Evolutionary conservation across 208 protist species (phyloP), one percentile per base, ranked within the genome.

Genomic region (Acanthamoeba sp.): DNA sequence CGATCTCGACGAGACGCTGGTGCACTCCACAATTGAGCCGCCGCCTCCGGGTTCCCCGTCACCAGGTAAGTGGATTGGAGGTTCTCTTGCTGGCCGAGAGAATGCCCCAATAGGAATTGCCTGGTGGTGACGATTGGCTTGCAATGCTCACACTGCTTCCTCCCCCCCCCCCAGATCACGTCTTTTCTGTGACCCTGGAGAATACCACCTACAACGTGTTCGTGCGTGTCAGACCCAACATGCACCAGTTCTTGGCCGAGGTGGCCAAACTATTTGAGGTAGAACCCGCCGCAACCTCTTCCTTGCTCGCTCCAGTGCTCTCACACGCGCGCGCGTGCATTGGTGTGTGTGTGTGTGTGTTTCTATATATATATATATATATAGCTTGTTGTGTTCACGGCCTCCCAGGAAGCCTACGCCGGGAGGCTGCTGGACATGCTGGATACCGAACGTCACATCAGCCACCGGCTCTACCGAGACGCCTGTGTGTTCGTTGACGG

Each of bases 1-100:
- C 4, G 97, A 98, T 78, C 82, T 98, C 1, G 97, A 98, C 82
- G 97, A 98, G 91, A 98, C 97, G 29, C 92, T 98, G 5, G 96
- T 98, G 20, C 97, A 98, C 82, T 97, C 93, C 20, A 96, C 93
- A 20, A 93, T 92, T 22, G 95, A 96, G 34, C 95, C 96, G 45
- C 55, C 71, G 12, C 84, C 84, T 38, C 84, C 84, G 7, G 84
- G 84, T 4, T 62, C 84, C 24, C 84, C 84, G 9, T 22, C 84
- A 1, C 42, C 36, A 18, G 73, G 73, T 82, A 50, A n/a, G n/a
- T n/a, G n/a, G n/a, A n/a, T n/a, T n/a, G n/a, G n/a, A n/a, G n/a
- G n/a, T n/a, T n/a, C n/a, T n/a, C n/a, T n/a, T n/a, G n/a, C n/a
- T n/a, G n/a, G n/a, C n/a, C n/a, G n/a, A n/a, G n/a, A n/a, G n/a